Percentiles rank a stretch among this genome's conserved stretches.
Conservation (phyloP, 306 rosid species). For the Ormosia emarginata region DNA sequence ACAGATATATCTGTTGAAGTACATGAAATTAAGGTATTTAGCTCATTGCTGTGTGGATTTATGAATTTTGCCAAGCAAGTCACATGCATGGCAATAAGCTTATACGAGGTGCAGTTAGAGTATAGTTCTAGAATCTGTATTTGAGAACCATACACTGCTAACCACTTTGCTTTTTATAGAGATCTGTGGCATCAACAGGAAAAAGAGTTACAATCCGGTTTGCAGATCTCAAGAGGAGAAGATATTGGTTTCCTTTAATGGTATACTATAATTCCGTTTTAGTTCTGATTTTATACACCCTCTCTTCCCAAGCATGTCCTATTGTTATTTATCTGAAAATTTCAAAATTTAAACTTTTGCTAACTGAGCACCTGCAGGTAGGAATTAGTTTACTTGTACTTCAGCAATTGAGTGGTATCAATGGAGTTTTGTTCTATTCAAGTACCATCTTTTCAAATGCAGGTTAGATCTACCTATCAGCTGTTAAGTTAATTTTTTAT, state of each 20-base stretch:
- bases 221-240: conserved; percentile 72
- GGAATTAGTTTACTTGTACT: conserved; percentile 78
- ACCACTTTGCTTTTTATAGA: conserved; percentile 36
- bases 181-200: conserved; percentile 57
- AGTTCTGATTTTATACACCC: not conserved
- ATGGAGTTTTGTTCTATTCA: conserved; percentile 83
- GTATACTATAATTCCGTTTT: conserved; percentile 29
- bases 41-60: not conserved
- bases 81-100: not conserved
- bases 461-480: conserved; percentile 41
- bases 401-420: conserved; percentile 80
- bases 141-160: conserved; percentile 11
- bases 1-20: conserved; percentile 81
- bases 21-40: conserved; percentile 74
- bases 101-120: not conserved
- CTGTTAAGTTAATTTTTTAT: not conserved
- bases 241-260: conserved; percentile 86
- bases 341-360: conserved; percentile 15
- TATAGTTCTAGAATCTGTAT: not conserved
- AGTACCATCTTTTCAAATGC: conserved; percentile 75
- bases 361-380: conserved; percentile 42
- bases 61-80: not conserved
- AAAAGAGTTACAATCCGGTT: conserved; percentile 59
- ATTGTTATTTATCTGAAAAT: conserved; percentile 11
- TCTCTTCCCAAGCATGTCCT: conserved; percentile 17